Evolutionary conservation across 257 asterid genomes (phyloP).

Genomic region (Scutellaria minor): DNA sequence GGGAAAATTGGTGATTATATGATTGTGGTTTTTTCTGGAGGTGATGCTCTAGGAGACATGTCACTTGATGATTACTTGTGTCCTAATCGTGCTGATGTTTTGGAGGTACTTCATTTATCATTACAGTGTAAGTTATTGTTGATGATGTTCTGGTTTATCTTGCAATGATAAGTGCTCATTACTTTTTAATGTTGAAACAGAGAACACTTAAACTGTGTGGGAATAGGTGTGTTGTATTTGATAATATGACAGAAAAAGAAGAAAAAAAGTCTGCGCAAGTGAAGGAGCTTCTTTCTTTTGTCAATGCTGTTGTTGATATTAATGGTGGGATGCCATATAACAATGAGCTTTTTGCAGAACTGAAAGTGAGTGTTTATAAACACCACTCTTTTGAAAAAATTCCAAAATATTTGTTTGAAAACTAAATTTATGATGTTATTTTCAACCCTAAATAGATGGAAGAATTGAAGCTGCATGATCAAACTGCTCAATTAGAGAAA

Average conservation of each 20-base stretch:
- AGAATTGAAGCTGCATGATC: too few relatives aligned
- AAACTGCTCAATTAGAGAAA: too few relatives aligned
- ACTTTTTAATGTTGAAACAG: slow-evolving; percentile 35
- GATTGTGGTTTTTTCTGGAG: slow-evolving; percentile 75
- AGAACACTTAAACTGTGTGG: slow-evolving; percentile 61
- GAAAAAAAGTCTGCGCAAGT: slow-evolving; percentile 47
- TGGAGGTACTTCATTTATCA: slow-evolving; percentile 42
- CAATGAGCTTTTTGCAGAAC: slow-evolving; percentile 47
- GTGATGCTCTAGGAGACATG: slow-evolving; percentile 66
- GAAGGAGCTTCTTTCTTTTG: slow-evolving; percentile 54
- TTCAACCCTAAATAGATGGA: too few relatives aligned
- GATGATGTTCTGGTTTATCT: too few relatives aligned
- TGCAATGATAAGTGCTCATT: background rate
- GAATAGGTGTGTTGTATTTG: slow-evolving; percentile 66
- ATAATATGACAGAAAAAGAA: slow-evolving; percentile 63
- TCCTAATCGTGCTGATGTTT: slow-evolving; percentile 53
- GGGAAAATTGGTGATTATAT: slow-evolving; percentile 58
- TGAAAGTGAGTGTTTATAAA: too few relatives aligned
- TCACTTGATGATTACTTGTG: slow-evolving; percentile 61
- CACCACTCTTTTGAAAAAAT: too few relatives aligned
- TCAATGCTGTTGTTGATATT: slow-evolving; percentile 50
- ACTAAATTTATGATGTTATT: too few relatives aligned
- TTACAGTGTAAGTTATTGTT: background rate
- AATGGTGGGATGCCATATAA: slow-evolving; percentile 70
- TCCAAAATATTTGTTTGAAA: too few relatives aligned